phyloP scores from a whole-genome alignment of 306 rosid genomes.

The Prunus dulcis region DNA sequence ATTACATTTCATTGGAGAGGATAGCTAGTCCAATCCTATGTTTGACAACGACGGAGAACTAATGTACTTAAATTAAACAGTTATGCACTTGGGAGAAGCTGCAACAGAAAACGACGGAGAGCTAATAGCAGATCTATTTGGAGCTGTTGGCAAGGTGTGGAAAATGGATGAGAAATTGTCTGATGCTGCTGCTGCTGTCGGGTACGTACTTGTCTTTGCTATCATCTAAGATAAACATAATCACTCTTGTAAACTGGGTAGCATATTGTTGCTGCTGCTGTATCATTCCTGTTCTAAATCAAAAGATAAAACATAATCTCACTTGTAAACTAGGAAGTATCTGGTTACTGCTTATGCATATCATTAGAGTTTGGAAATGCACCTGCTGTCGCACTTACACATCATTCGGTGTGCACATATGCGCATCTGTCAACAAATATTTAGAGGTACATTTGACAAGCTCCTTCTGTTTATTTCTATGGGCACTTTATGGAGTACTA shows the following conservation, averaged over 20 bases:
- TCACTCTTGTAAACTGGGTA: background rate
- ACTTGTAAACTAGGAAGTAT: background rate
- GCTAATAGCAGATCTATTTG: slow-evolving; percentile 64
- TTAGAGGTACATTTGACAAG: too few relatives aligned
- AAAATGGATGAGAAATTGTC: slow-evolving; percentile 81
- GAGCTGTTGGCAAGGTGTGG: slow-evolving; percentile 84
- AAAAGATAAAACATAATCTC: background rate
- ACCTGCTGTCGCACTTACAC: background rate
- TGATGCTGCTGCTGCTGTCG: slow-evolving; percentile 85
- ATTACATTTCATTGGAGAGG: too few relatives aligned
- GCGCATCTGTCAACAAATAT: too few relatives aligned
- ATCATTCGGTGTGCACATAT: too few relatives aligned
- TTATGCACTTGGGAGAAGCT: slow-evolving; percentile 79
- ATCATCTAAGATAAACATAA: background rate
- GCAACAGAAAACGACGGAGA: slow-evolving; percentile 75
- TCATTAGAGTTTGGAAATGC: background rate
- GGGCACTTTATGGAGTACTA: too few relatives aligned
- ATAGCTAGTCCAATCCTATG: background rate
- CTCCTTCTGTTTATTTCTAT: too few relatives aligned
- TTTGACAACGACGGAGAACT: background rate
- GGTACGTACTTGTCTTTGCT: slow-evolving; percentile 39
- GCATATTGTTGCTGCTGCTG: too few relatives aligned
- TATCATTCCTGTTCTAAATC: background rate
- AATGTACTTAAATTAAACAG: slow-evolving; percentile 37
- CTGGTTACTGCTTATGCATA: background rate